Percentiles rank a stretch among this genome's conserved stretches.
These are phyloP conservation scores for Fusarium citri DNA, from an alignment of 2,329 filamentous ascomycete genomes.

Conservation along the genomic window DNA sequence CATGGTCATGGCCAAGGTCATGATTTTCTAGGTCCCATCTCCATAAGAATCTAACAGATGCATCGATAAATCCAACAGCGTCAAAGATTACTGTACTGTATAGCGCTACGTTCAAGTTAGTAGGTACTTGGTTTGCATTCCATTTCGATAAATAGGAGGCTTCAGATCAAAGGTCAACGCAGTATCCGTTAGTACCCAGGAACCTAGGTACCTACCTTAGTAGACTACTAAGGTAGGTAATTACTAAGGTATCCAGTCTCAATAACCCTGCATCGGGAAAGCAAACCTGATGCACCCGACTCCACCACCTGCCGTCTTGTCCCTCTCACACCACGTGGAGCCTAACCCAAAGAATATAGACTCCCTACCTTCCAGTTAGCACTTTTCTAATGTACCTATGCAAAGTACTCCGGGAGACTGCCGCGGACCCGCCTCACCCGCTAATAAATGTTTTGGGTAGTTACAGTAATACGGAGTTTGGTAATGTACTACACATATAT, in stretches of 20 bases:
- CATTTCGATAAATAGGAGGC: not conserved
- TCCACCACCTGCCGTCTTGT: constrained; percentile 41
- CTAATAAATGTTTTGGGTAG: not conserved
- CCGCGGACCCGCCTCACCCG: constrained; percentile 43
- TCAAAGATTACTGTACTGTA: not conserved
- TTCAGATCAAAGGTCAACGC: not conserved
- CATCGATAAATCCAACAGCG: not conserved
- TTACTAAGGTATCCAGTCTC: too few species aligned
- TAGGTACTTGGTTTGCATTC: constrained; percentile 18
- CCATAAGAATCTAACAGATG: not conserved
- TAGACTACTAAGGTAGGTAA: too few species aligned
- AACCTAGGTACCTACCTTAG: too few species aligned
- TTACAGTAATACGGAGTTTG: not conserved
- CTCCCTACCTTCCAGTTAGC: constrained; percentile 20
- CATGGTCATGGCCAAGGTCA: not conserved
- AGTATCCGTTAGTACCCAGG: too few species aligned
- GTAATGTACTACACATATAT: too few species aligned
- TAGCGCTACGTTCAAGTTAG: not conserved
- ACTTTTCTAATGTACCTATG: too few species aligned
- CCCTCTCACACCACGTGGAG: constrained; percentile 44
- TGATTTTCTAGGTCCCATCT: not conserved
- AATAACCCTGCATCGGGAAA: not conserved
- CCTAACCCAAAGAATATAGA: constrained; percentile 38
- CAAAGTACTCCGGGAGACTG: constrained; percentile 40
- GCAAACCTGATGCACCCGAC: not conserved